Evolutionary conservation across 495 filamentous ascomycete genomes (phyloP).

Genomic region (Xylaria longipes): DNA sequence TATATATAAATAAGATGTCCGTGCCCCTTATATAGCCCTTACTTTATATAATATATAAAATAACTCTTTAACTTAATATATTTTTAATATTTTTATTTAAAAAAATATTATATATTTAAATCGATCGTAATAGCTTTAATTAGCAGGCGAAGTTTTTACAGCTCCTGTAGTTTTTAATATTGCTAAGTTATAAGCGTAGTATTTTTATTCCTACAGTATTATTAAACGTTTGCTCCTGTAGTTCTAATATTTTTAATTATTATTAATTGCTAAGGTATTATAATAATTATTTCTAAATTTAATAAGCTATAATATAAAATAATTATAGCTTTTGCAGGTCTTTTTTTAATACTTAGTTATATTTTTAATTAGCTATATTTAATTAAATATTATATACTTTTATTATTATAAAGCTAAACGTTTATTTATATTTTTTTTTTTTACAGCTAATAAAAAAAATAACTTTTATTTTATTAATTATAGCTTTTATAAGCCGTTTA

Average conservation of each 20-base stretch:
- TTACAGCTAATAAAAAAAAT: not conserved
- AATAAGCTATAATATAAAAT: not conserved
- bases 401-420: not conserved
- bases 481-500: too few species aligned
- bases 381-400: not conserved
- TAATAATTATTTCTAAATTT: too few species aligned
- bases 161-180: not conserved
- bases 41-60: not conserved
- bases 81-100: not conserved
- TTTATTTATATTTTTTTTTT: not conserved
- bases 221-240: not conserved
- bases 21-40: not conserved
- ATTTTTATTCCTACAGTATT: not conserved
- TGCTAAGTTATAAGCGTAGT: not conserved
- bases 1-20: too few species aligned
- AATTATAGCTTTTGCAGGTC: not conserved
- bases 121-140: too few species aligned
- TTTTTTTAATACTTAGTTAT: not conserved
- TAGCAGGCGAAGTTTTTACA: too few species aligned
- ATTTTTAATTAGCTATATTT: too few species aligned
- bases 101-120: too few species aligned
- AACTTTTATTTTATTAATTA: too few species aligned
- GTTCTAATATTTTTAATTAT: too few species aligned
- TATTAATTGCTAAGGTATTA: too few species aligned
- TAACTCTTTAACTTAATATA: not conserved